Evolutionary conservation across 1,284 basidiomycete species (phyloP).

Genomic region (Anthracocystis walkeri): DNA sequence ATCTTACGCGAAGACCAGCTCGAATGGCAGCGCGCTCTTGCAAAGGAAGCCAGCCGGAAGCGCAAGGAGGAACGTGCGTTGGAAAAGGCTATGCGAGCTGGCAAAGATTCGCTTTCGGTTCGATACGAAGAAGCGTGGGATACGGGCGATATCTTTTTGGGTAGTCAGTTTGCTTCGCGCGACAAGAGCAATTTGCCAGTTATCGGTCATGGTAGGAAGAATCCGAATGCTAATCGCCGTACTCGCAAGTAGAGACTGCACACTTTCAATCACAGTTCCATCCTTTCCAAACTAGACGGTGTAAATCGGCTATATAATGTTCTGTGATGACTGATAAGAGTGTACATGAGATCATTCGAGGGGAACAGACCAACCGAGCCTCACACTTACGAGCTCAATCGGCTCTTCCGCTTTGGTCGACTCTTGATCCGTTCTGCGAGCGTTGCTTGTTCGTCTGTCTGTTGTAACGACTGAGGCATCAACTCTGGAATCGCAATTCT

Average conservation of each 20-base stretch:
- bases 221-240: constrained; percentile 62
- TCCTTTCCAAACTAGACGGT: background rate
- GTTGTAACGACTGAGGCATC: constrained; percentile 19
- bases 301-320: too few species aligned
- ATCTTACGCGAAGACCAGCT: constrained; percentile 67
- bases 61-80: constrained; percentile 59
- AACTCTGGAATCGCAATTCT: constrained; percentile 25
- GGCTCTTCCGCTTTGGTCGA: constrained; percentile 43
- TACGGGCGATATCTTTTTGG: constrained; percentile 61
- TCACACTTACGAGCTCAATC: constrained; percentile 2
- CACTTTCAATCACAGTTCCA: background rate
- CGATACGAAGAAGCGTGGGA: constrained; percentile 67
- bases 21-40: constrained; percentile 66
- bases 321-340: too few species aligned
- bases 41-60: constrained; percentile 57
- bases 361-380: background rate
- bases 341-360: background rate
- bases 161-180: constrained; percentile 35
- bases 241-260: constrained; percentile 33
- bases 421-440: constrained; percentile 39
- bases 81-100: constrained; percentile 52
- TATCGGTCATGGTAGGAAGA: constrained; percentile 67
- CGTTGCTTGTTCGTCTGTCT: constrained; percentile 9
- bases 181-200: constrained; percentile 54
- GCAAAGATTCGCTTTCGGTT: constrained; percentile 61